Conservation (phyloP, 495 filamentous ascomycete genomes). For the Aspergillus panamensis region DNA sequence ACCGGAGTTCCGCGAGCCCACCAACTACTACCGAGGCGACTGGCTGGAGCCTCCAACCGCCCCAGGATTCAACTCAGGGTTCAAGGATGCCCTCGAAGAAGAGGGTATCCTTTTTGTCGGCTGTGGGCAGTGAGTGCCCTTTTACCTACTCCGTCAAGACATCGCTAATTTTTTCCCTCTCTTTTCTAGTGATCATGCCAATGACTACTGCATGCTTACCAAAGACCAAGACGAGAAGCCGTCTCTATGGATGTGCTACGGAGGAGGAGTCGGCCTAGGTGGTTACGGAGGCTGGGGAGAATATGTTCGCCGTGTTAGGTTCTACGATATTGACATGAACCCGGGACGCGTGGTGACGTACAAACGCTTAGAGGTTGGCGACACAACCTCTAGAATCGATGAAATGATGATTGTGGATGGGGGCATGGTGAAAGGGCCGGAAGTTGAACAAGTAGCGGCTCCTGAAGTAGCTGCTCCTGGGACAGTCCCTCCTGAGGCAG, state of each 20-base stretch:
- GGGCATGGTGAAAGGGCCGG: slow-evolving; percentile 53
- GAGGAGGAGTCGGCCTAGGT: slow-evolving; percentile 81
- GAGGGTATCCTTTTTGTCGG: slow-evolving; percentile 82
- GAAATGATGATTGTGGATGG: slow-evolving; percentile 85
- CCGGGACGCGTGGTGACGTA: slow-evolving; percentile 82
- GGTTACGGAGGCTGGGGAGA: slow-evolving; percentile 89
- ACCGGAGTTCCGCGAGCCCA: slow-evolving; percentile 69
- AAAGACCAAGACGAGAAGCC: slow-evolving; percentile 47
- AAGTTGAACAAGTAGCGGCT: neutral
- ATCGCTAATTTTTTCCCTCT: neutral
- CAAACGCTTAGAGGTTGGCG: slow-evolving; percentile 84
- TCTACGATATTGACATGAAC: slow-evolving; percentile 92
- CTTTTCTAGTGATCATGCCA: slow-evolving; percentile 73
- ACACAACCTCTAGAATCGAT: slow-evolving; percentile 67
- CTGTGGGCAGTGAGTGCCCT: slow-evolving; percentile 74
- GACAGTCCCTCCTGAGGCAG: neutral
- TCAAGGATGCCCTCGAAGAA: slow-evolving; percentile 80
- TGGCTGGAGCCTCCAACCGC: slow-evolving; percentile 80
- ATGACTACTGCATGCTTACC: slow-evolving; percentile 85
- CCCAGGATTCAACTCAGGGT: slow-evolving; percentile 81
- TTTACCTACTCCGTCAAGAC: neutral
- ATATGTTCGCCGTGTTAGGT: slow-evolving; percentile 75
- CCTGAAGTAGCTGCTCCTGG: neutral
- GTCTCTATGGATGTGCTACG: slow-evolving; percentile 98
- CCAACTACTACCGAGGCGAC: slow-evolving; percentile 54